phyloP scores from a whole-genome alignment of 225 moss, liverwort and hornwort species.

The Physcomitrium patens region DNA sequence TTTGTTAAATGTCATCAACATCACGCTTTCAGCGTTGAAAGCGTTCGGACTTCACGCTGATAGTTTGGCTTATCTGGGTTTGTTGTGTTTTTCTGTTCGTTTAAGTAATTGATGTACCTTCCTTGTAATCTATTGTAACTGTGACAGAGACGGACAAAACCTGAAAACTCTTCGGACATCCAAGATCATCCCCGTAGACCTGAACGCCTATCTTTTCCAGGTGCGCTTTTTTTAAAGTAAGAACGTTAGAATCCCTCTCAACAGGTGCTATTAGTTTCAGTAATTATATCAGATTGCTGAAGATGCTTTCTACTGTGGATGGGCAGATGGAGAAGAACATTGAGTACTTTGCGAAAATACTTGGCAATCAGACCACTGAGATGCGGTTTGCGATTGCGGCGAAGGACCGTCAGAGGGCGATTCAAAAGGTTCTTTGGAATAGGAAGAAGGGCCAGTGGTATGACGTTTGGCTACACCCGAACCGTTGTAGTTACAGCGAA shows the following conservation, averaged over 20 bases:
- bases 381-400: constrained; percentile 27
- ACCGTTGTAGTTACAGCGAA: constrained; percentile 25
- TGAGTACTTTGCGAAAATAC: constrained; percentile 32
- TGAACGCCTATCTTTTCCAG: constrained; percentile 43
- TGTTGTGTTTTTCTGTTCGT: not conserved
- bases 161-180: constrained; percentile 42
- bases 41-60: not conserved
- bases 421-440: constrained; percentile 41
- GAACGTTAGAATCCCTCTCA: not conserved
- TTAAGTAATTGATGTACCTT: not conserved
- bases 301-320: not conserved
- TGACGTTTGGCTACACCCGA: constrained; percentile 38
- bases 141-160: constrained; percentile 39
- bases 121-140: not conserved
- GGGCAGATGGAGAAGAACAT: constrained; percentile 45
- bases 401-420: constrained; percentile 29
- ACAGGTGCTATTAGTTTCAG: not conserved
- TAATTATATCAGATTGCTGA: constrained; percentile 4
- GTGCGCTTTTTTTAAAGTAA: constrained; percentile 6
- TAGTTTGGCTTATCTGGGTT: not conserved
- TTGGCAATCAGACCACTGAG: constrained; percentile 28
- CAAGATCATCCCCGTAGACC: constrained; percentile 42
- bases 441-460: constrained; percentile 41
- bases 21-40: not conserved
- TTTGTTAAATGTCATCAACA: too few relatives aligned